Conservation (phyloP, 768 basidiomycete genomes). For the Tulasnella sp. region DNA sequence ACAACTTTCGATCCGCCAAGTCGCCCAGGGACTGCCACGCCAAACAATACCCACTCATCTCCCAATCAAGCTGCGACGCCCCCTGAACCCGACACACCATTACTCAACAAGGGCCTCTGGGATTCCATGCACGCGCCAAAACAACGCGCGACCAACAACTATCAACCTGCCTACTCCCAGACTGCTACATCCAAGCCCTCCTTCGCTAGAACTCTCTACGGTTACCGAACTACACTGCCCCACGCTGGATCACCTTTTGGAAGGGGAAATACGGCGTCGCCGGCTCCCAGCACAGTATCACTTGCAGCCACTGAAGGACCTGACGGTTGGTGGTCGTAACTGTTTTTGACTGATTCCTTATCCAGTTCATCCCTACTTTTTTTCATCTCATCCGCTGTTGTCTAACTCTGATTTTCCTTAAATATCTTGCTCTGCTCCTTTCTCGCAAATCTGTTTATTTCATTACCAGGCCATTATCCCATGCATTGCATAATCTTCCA, state of each 20-base stretch:
- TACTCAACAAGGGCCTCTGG: slow-evolving; percentile 45
- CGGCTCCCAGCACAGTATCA: slow-evolving; percentile 65
- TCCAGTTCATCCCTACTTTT: neutral
- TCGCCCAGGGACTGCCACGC: slow-evolving; percentile 11
- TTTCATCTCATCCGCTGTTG: no score
- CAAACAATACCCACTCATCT: slow-evolving; percentile 2
- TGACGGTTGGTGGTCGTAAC: slow-evolving; percentile 69
- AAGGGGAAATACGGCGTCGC: slow-evolving; percentile 48
- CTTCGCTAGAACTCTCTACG: slow-evolving; percentile 18
- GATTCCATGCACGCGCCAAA: slow-evolving; percentile 53
- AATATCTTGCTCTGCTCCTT: neutral
- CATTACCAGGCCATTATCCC: neutral
- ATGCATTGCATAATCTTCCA: neutral
- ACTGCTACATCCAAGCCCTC: slow-evolving; percentile 26
- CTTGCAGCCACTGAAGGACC: slow-evolving; percentile 52
- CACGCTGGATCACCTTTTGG: slow-evolving; percentile 14
- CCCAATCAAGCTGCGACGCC: neutral
- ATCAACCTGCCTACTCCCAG: slow-evolving; percentile 23
- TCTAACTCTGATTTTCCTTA: no score
- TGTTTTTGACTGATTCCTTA: neutral
- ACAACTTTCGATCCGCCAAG: slow-evolving; percentile 1
- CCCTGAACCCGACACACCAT: slow-evolving; percentile 28
- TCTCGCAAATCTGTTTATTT: neutral
- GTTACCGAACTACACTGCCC: slow-evolving; percentile 15
- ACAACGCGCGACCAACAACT: slow-evolving; percentile 20